Percentiles rank a stretch among this genome's conserved stretches.
Evolutionary conservation across 208 protist species (phyloP).

Genomic region (Trichomonas gallinae): DNA sequence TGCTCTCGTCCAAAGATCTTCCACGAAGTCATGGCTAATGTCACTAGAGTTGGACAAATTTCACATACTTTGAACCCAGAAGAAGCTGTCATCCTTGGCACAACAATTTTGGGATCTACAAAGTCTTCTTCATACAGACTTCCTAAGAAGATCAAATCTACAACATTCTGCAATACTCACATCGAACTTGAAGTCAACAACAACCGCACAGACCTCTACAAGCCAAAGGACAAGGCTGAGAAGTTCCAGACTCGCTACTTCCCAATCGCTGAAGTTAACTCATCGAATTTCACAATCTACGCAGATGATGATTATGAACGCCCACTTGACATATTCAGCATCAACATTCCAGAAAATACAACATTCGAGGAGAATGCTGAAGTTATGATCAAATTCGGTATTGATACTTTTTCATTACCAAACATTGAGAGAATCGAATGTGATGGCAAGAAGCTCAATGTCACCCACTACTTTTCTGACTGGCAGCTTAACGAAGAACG

Average conservation of each 20-base stretch:
- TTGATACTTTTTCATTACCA: neutral
- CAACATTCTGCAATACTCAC: neutral
- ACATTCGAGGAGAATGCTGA: neutral
- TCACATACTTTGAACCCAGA: neutral
- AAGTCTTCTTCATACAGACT: neutral
- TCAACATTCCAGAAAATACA: neutral
- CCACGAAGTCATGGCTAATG: neutral
- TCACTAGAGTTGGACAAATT: neutral
- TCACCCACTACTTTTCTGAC: neutral
- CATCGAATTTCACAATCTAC: neutral
- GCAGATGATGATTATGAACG: neutral
- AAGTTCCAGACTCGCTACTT: neutral
- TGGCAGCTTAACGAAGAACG: neutral
- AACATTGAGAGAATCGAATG: neutral
- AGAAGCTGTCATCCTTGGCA: neutral
- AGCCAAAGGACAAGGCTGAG: neutral
- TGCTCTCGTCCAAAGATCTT: neutral
- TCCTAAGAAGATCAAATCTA: neutral
- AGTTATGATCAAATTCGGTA: neutral
- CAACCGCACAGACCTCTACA: neutral
- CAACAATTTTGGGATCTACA: neutral
- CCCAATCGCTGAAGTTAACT: neutral
- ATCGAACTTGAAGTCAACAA: neutral
- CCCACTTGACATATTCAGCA: neutral
- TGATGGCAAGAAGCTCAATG: neutral